Conservation (phyloP, 73 alveolate species). For the Blepharisma stoltei region DNA sequence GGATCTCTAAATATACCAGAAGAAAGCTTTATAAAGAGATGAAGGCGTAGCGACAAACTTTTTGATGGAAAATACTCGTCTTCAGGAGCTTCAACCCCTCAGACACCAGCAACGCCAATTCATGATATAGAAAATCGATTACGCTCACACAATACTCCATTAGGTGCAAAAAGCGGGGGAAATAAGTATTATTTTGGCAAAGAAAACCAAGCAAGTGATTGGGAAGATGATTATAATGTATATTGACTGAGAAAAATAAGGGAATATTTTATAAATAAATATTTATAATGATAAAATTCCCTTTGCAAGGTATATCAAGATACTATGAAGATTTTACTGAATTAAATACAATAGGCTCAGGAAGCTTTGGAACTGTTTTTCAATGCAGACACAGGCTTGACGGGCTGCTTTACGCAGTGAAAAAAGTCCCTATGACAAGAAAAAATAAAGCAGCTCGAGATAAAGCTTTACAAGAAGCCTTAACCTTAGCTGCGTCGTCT, state of each 20-base stretch:
- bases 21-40: neutral
- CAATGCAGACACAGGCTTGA: constrained; percentile 68
- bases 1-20: neutral
- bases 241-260: too few species aligned
- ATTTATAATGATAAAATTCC: too few species aligned
- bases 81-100: neutral
- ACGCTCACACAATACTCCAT: neutral
- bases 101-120: constrained; percentile 1
- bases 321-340: constrained; percentile 6
- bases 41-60: constrained; percentile 1
- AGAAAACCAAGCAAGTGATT: neutral
- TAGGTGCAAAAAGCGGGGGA: neutral
- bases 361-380: constrained; percentile 74
- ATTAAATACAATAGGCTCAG: constrained; percentile 62
- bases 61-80: neutral
- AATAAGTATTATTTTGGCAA: neutral
- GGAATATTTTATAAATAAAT: too few species aligned
- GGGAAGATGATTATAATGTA: neutral
- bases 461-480: constrained; percentile 63
- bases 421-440: constrained; percentile 46
- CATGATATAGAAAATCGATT: neutral
- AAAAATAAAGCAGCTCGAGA: constrained; percentile 34
- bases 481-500: constrained; percentile 70
- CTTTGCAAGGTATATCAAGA: too few species aligned
- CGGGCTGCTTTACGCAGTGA: constrained; percentile 69